Evolutionary conservation across 352 stramenopile genomes (phyloP), one percentile per base, ranked within the genome.

Genomic region (Globisporangium megalacanthum): DNA sequence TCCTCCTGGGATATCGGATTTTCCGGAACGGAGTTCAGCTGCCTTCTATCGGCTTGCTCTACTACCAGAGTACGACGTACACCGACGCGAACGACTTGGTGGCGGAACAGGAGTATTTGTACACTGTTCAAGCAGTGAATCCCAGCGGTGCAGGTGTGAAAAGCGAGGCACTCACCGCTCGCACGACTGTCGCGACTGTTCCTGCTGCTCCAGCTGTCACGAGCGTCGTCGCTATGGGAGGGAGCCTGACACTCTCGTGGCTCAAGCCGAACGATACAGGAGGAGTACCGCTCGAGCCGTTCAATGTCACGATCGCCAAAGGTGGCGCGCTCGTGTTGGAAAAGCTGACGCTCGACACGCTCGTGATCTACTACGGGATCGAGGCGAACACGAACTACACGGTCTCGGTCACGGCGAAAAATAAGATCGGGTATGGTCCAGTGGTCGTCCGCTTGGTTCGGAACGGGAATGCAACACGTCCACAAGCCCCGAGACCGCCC

Each of bases 41-140:
- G 13, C 13, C 20, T 4, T 7, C 31, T 3, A 1, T 14, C 0
- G 33, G 46, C 14, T 25, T 13, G 47, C 48, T 20, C 58, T 45
- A 14, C 58, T 37, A 14, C n/a, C 45, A 3, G 54, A 57, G 22
- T 20, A 63, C 58, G 25, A 57, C 42, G 6, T 75, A 64, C 48
- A 25, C 67, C 10, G 66, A 84, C 19, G 68, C 73, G 8, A 31
- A 64, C 13, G 65, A 52, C 2, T 65, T 89, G 6, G 20, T 54
- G 6, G 65, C 72, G 0, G 42, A 61, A 7, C 66, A 64, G 15
- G 36, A 67, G 6, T 84, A 87, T 50, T 33, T 59, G 1, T 87
- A 89, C 50, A 50, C 59, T 17, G 66, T 85, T 25, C 68, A 67
- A 14, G 72, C 76, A 3, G 56, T 25, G 1, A 89, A 85, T 48